These are phyloP conservation scores for Thermochaetoides dissita DNA, from an alignment of 2,329 filamentous ascomycete genomes.

Conservation along the genomic window DNA sequence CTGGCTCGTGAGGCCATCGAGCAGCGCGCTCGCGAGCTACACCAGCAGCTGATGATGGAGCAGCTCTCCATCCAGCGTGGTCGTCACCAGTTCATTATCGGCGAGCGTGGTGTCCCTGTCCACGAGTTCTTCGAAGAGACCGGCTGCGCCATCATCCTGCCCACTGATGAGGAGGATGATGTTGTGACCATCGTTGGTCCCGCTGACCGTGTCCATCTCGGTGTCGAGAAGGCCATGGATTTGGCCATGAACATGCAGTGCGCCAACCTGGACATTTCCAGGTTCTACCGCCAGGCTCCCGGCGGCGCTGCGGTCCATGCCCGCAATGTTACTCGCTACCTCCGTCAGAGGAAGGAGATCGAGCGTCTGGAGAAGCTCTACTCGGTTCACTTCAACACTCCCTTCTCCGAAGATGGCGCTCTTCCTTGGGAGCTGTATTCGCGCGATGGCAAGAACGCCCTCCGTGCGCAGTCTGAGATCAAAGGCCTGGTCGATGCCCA, in stretches of 20 bases:
- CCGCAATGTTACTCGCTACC: slow-evolving; percentile 73
- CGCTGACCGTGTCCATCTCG: slow-evolving; percentile 55
- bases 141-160: slow-evolving; percentile 77
- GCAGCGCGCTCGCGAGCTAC: slow-evolving; percentile 60
- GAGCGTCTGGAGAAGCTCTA: slow-evolving; percentile 68
- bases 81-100: slow-evolving; percentile 89
- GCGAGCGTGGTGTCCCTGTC: slow-evolving; percentile 62
- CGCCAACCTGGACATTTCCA: slow-evolving; percentile 67
- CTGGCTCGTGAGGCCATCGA: slow-evolving; percentile 71
- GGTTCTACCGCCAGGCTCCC: slow-evolving; percentile 62
- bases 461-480: slow-evolving; percentile 62
- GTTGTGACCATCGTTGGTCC: slow-evolving; percentile 76
- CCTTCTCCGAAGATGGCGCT: slow-evolving; percentile 52
- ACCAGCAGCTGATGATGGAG: slow-evolving; percentile 60
- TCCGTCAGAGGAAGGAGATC: slow-evolving; percentile 69
- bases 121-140: slow-evolving; percentile 84
- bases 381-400: slow-evolving; percentile 76
- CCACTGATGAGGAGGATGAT: slow-evolving; percentile 64
- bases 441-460: slow-evolving; percentile 67
- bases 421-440: slow-evolving; percentile 82
- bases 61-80: slow-evolving; percentile 73
- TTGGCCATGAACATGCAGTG: slow-evolving; percentile 77
- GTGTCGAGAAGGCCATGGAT: slow-evolving; percentile 73
- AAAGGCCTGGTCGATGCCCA: slow-evolving; percentile 59
- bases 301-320: slow-evolving; percentile 65